These are phyloP conservation scores for Fusarium aywerte DNA, from an alignment of 2,329 filamentous ascomycete species.

Conservation along the genomic window DNA sequence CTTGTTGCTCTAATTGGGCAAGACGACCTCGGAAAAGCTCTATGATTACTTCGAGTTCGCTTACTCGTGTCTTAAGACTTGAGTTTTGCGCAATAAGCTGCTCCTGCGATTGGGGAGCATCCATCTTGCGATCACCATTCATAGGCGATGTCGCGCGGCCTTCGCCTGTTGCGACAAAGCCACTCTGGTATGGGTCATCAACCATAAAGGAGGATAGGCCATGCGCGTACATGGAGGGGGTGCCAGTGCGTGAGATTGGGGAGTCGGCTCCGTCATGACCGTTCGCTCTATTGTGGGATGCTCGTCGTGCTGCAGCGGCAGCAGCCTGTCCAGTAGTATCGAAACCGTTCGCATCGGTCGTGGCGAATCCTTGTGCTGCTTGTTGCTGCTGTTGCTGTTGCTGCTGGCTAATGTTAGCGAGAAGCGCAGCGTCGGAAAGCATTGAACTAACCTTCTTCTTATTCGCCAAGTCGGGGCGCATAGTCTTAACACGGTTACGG, in stretches of 20 bases:
- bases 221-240: slow-evolving; percentile 78
- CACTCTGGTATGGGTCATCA: slow-evolving; percentile 72
- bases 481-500: slow-evolving; percentile 95
- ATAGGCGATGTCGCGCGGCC: slow-evolving; percentile 62
- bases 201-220: slow-evolving; percentile 84
- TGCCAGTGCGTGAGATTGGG: slow-evolving; percentile 81
- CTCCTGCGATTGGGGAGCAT: slow-evolving; percentile 81
- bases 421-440: not conserved
- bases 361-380: slow-evolving; percentile 55
- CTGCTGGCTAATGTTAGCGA: slow-evolving; percentile 27
- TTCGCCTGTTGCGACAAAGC: slow-evolving; percentile 62
- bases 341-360: slow-evolving; percentile 68
- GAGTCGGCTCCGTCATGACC: slow-evolving; percentile 81
- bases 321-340: slow-evolving; percentile 60
- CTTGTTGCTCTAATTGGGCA: slow-evolving; percentile 81
- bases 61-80: slow-evolving; percentile 92
- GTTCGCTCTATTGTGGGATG: slow-evolving; percentile 80
- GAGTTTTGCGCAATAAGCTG: slow-evolving; percentile 83
- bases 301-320: slow-evolving; percentile 64
- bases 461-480: slow-evolving; percentile 78
- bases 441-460: slow-evolving; percentile 77
- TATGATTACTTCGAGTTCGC: slow-evolving; percentile 95
- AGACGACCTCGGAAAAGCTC: slow-evolving; percentile 81
- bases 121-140: slow-evolving; percentile 71
- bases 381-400: slow-evolving; percentile 52